Conservation (phyloP, 495 filamentous ascomycete species). For the Amphirosellinia nigrospora region DNA sequence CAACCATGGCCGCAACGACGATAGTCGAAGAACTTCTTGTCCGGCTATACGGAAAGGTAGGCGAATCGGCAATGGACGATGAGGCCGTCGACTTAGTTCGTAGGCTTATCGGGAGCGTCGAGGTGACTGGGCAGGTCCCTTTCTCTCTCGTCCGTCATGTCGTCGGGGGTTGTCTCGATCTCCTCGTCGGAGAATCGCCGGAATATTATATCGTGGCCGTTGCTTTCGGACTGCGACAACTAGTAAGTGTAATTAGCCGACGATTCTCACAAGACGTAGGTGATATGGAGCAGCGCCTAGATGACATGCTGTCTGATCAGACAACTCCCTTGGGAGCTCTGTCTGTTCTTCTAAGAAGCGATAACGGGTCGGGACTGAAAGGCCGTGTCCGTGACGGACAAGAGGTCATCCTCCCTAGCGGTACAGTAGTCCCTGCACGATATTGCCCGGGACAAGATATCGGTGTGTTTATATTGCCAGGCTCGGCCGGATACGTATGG, state of each 20-base stretch:
- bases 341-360: background rate
- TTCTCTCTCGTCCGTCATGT: background rate
- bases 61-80: background rate
- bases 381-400: background rate
- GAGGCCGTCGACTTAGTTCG: background rate
- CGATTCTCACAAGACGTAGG: background rate
- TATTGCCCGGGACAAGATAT: background rate
- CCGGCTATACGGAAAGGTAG: background rate
- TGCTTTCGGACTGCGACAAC: background rate
- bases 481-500: background rate
- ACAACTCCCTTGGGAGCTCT: background rate
- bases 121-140: background rate
- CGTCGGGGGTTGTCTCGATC: background rate
- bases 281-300: background rate
- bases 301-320: background rate
- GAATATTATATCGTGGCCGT: background rate
- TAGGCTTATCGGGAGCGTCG: background rate
- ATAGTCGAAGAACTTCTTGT: background rate
- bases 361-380: background rate
- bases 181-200: background rate
- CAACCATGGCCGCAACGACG: background rate
- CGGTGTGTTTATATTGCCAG: background rate
- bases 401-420: background rate
- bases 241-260: background rate
- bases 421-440: background rate